Conservation (phyloP, 1,139 yeast genomes). For the Blastobotrys illinoisensis region DNA sequence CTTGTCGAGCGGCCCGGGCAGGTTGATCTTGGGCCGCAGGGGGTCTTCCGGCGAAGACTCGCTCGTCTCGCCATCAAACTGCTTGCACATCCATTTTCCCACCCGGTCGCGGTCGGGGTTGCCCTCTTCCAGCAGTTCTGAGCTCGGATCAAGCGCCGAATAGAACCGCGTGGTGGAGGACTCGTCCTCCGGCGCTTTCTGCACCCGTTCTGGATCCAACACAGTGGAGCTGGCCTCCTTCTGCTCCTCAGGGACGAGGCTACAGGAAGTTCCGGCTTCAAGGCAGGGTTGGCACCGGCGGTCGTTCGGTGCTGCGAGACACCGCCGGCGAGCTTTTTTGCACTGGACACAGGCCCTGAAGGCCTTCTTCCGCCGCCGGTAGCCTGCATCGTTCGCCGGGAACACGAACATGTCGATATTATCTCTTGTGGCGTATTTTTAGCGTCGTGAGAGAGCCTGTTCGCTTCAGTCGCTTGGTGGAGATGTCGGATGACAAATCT, state of each 20-base stretch:
- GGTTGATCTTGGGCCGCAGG: constrained; percentile 5
- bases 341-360: constrained; percentile 43
- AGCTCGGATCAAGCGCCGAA: constrained; percentile 18
- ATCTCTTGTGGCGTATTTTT: too few relatives aligned
- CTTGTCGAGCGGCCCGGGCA: constrained; percentile 16
- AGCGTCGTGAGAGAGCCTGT: too few relatives aligned
- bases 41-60: neutral
- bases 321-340: constrained; percentile 31
- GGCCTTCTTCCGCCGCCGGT: constrained; percentile 42
- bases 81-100: constrained; percentile 18
- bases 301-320: constrained; percentile 11
- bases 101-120: constrained; percentile 18
- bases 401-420: constrained; percentile 43
- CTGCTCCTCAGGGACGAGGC: constrained; percentile 1
- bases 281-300: constrained; percentile 16
- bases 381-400: constrained; percentile 44
- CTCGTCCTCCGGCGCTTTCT: constrained; percentile 8
- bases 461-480: neutral
- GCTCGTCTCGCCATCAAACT: neutral
- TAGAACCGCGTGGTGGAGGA: constrained; percentile 13
- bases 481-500: neutral
- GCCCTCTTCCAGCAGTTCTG: constrained; percentile 16
- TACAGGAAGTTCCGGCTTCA: constrained; percentile 13
- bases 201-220: constrained; percentile 1
- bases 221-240: constrained; percentile 3